phyloP scores from a whole-genome alignment of 2,329 filamentous ascomycete species.

The Geosmithia morbida region DNA sequence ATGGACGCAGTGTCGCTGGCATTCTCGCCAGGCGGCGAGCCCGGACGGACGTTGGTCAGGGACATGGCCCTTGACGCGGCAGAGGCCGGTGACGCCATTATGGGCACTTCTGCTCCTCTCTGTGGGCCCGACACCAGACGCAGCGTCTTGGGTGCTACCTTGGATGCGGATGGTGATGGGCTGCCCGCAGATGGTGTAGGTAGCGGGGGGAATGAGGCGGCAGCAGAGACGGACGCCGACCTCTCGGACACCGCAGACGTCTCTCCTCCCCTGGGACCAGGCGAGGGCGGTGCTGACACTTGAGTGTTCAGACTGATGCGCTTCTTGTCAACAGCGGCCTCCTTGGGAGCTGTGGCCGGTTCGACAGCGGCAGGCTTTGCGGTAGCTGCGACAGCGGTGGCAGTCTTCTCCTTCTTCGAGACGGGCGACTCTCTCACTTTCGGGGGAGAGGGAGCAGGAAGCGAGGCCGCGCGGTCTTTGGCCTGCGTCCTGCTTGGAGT shows the following conservation, averaged over 20 bases:
- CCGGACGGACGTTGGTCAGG: conserved; percentile 35
- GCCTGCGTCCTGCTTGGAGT: conserved; percentile 22
- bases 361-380: conserved; percentile 14
- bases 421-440: conserved; percentile 18
- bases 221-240: conserved; percentile 13
- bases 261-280: conserved; percentile 8
- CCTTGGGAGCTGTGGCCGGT: neutral
- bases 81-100: conserved; percentile 17
- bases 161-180: conserved; percentile 32
- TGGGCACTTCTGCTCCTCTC: conserved; percentile 39
- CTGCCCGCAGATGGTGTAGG: conserved; percentile 28
- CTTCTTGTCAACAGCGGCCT: neutral
- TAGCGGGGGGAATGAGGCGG: conserved; percentile 28
- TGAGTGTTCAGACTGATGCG: neutral
- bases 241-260: conserved; percentile 15
- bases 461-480: conserved; percentile 11
- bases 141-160: conserved; percentile 47
- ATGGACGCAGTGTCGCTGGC: conserved; percentile 67
- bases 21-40: conserved; percentile 58
- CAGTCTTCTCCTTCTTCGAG: conserved; percentile 17
- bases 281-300: conserved; percentile 1
- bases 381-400: conserved; percentile 3
- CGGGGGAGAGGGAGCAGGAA: conserved; percentile 18
- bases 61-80: conserved; percentile 15
- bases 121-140: conserved; percentile 50